Conservation (phyloP, 768 basidiomycete genomes). For the Xerocomellus amylosporus region DNA sequence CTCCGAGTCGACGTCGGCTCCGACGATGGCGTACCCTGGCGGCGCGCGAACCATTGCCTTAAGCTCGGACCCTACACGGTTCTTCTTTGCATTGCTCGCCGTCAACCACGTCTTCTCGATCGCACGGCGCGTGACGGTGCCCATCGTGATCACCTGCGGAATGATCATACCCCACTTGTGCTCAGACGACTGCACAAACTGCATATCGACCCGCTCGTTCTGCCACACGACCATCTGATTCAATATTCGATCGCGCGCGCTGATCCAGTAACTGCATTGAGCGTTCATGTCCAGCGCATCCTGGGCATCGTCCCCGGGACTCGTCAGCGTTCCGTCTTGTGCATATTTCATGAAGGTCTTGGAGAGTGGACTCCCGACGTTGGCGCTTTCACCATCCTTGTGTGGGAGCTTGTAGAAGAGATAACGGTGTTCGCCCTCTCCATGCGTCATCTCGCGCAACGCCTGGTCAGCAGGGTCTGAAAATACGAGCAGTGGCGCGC, state of each 20-base stretch:
- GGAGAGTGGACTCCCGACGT: conserved; percentile 89
- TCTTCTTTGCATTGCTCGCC: conserved; percentile 96
- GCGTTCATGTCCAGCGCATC: conserved; percentile 90
- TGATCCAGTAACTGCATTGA: conserved; percentile 97
- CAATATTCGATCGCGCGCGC: conserved; percentile 83
- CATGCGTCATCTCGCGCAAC: conserved; percentile 46
- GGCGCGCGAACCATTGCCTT: conserved; percentile 98
- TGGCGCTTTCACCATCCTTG: conserved; percentile 90
- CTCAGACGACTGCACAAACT: conserved; percentile 36
- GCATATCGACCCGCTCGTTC: conserved; percentile 47
- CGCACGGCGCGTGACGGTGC: conserved; percentile 94
- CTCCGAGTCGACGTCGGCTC: conserved; percentile 98
- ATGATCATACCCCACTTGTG: conserved; percentile 87
- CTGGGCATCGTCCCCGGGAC: conserved; percentile 75
- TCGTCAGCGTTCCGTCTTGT: conserved; percentile 82
- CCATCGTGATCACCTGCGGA: conserved; percentile 97
- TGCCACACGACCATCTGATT: conserved; percentile 95
- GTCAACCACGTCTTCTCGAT: conserved; percentile 99
- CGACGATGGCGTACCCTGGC: conserved; percentile 89
- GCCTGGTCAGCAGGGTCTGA: conserved; percentile 58
- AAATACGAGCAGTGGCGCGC: conserved; percentile 52
- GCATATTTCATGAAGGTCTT: conserved; percentile 89
- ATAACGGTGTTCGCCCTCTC: conserved; percentile 43
- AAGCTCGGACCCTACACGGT: conserved; percentile 96
- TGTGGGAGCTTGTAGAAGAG: conserved; percentile 92